Evolutionary conservation across 345 rosid genomes (phyloP).

Genomic region (Moricandia moricandioides): DNA sequence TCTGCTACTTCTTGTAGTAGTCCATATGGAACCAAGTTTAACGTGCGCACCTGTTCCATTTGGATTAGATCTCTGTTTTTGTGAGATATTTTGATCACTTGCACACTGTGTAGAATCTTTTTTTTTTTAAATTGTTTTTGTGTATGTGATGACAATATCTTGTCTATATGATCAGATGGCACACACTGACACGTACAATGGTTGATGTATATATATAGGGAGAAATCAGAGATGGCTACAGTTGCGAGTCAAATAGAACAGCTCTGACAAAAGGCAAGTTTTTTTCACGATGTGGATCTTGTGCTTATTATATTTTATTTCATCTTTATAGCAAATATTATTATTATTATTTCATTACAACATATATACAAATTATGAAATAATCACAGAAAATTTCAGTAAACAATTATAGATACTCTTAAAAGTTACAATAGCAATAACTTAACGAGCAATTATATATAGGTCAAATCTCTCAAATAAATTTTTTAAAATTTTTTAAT

Average conservation of each 20-base stretch:
- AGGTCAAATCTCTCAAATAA: no score
- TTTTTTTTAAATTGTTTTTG: neutral
- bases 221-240: slow-evolving; percentile 5
- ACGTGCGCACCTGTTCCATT: slow-evolving; percentile 30
- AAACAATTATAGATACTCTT: neutral
- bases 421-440: no score
- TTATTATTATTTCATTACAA: neutral
- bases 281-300: slow-evolving; percentile 32
- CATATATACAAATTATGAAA: neutral
- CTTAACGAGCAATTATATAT: neutral
- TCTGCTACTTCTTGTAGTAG: slow-evolving; percentile 34
- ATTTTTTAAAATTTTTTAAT: no score
- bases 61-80: neutral
- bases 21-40: slow-evolving; percentile 15
- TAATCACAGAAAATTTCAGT: neutral
- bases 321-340: neutral
- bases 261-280: slow-evolving; percentile 28
- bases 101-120: neutral
- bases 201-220: neutral
- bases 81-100: slow-evolving; percentile 6
- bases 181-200: slow-evolving; percentile 15
- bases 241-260: slow-evolving; percentile 23
- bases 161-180: neutral
- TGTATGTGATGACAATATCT: slow-evolving; percentile 8
- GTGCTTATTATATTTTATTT: neutral